Conservation (phyloP, 768 basidiomycete genomes). For the Macrolepiota albuminosa region DNA sequence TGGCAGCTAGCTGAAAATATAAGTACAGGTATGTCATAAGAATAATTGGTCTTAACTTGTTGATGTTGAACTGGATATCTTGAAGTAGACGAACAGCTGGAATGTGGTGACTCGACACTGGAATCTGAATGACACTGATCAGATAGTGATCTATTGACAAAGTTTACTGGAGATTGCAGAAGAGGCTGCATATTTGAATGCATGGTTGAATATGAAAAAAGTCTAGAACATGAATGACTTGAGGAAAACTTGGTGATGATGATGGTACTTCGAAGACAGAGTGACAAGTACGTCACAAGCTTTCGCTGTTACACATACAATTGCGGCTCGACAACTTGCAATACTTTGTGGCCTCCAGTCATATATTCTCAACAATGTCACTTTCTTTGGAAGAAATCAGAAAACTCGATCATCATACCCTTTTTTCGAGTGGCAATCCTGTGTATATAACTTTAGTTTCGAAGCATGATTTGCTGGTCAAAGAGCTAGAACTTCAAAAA, state of each 20-base stretch:
- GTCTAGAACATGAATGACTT: background rate
- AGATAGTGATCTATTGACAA: background rate
- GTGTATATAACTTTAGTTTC: background rate
- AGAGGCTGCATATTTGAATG: background rate
- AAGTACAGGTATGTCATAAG: too few species aligned
- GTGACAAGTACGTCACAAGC: background rate
- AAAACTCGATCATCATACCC: background rate
- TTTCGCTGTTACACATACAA: background rate
- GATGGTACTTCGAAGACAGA: background rate
- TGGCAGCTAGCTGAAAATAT: background rate
- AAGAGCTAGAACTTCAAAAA: background rate
- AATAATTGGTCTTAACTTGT: background rate
- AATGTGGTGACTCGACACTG: background rate
- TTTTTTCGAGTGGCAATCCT: background rate
- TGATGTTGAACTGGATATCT: background rate
- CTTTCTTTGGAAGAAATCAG: background rate
- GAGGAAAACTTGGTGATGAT: background rate
- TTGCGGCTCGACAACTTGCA: background rate
- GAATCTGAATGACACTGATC: background rate
- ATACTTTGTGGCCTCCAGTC: background rate
- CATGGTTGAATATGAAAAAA: background rate
- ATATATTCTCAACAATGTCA: background rate
- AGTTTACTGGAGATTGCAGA: background rate
- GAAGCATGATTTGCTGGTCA: background rate
- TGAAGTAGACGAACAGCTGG: background rate